phyloP scores from a whole-genome alignment of 2,329 filamentous ascomycete genomes.

The Cryphonectria carpinicola region DNA sequence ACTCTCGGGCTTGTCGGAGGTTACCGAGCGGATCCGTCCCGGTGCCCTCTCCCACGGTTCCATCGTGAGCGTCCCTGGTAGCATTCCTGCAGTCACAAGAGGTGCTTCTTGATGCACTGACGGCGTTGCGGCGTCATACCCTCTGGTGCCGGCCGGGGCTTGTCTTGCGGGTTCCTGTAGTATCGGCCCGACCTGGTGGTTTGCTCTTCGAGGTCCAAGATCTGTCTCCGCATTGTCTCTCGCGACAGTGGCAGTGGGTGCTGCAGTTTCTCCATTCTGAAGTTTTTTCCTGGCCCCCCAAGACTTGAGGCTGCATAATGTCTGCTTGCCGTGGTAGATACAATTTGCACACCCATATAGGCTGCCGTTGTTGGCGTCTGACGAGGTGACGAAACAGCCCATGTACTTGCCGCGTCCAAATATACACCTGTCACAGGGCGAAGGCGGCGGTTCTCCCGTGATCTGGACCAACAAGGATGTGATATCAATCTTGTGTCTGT shows the following conservation, averaged over 20 bases:
- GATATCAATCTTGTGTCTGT: slow-evolving; percentile 9
- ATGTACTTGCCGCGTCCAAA: slow-evolving; percentile 7
- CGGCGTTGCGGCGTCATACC: neutral
- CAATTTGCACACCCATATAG: slow-evolving; percentile 22
- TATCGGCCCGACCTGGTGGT: neutral
- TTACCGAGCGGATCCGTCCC: neutral
- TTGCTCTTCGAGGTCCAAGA: neutral
- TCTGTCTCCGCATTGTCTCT: neutral
- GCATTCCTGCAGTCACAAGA: neutral
- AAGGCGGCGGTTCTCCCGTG: slow-evolving; percentile 9
- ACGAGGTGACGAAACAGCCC: slow-evolving; percentile 13
- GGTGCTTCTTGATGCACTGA: neutral
- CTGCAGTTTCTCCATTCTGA: neutral
- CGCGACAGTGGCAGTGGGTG: neutral
- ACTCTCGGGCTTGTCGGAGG: neutral
- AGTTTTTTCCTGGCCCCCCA: neutral
- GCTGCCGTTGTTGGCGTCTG: neutral
- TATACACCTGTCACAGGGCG: slow-evolving; percentile 9
- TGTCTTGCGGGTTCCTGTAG: neutral
- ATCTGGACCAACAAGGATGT: slow-evolving; percentile 14
- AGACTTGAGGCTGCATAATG: slow-evolving; percentile 17
- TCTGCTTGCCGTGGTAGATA: slow-evolving; percentile 20
- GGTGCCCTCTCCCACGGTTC: slow-evolving; percentile 12
- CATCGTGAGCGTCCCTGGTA: neutral
- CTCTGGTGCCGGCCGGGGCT: neutral